Evolutionary conservation across 352 stramenopile genomes (phyloP), one percentile per base, ranked within the genome.

Genomic region (Globisporangium spinosum): DNA sequence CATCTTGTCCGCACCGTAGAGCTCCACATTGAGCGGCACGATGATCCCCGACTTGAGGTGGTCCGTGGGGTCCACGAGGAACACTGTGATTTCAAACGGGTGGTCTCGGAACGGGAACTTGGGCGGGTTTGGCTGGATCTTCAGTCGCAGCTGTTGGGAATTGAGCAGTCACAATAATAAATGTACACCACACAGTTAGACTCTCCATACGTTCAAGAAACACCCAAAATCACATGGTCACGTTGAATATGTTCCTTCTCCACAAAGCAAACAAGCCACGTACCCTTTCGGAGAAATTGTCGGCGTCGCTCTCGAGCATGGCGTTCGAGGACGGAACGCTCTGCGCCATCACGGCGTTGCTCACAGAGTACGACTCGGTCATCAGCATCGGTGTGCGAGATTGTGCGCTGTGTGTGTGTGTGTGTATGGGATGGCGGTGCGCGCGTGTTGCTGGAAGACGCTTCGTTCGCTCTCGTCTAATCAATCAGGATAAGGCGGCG

Each of bases 41-140:
- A 76, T 82, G 61, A 93, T 69, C 67, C 82, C 87, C 9, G 85
- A 85, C 73, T 93, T 94, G 62, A 94, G 78, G 53, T 92, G 83
- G 34, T 94, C 88, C 0, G 86, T 78, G 6, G 81, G 68, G 62
- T 94, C 86, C n/a, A 96, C 88, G 38, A 96, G 83, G 63, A 93
- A 96, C 60, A 96, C 84, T 0, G 86, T 94, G 60, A 96, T 82
- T 22, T 96, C 88, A 66, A 96, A 96, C 47, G 85, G 83, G 61
- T 94, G 83, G 72, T 90, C 78, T 23, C 86, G 87, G 77, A 93
- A 96, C 13, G 88, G 88, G 65, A 96, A 96, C 70, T 93, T 87
- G 43, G 88, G 88, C 55, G 88, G 88, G 38, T 89, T 78, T 3
- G 88, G 88, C 73, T 94, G 85, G 70, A 94, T 93, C 70, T 96